Base-by-base conservation (phyloP, 306 rosid genomes). In the Ammopiptanthus mongolicus region DNA sequence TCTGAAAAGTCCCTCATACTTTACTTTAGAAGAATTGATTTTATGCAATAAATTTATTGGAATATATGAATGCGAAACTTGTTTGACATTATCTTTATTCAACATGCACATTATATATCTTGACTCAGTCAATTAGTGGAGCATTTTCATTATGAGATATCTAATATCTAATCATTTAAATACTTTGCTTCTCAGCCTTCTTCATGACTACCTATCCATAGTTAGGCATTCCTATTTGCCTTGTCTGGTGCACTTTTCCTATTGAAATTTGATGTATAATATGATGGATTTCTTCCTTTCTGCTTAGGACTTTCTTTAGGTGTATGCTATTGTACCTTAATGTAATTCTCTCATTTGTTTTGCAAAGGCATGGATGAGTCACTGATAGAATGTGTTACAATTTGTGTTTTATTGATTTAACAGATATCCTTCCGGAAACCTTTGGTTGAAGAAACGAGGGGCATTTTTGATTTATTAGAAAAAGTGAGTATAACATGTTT, bases 351-450 rank as follows among this genome's bases (percentile, higher is more conserved):
- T 65, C 5, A 10, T 61, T 46, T 17, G 47, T 46, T 52, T 42
- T 37, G 62, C 63, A 0, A 53, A 37, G 55, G 57, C 34, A 47
- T 47, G 80, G 64, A 62, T 57, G 39, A 19, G 53, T 52, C 44
- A 57, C 28, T 64, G 12, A 61, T 51, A 59, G 12, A 53, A 47
- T 73, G 64, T 59, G 60, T 62, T 51, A 81, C 89, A 73, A 84
- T 62, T 68, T 68, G 6, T 79, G 22, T 59, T 78, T 33, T 13
- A 62, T 79, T 70, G 34, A 77, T 78, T 75, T 71, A 5, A 57
- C 87, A 95, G 98, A 74, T 84, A 72, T 82, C 96, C 63, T 87
- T 90, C 37, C 47, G 76, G 78, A 80, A 60, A 57, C 83, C 90
- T 70, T 46, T 90, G 36, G 63, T 85, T 67, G 81, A 22, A 65